phyloP scores from a whole-genome alignment of 2,329 filamentous ascomycete species.

The Nannizzia gypsea region DNA sequence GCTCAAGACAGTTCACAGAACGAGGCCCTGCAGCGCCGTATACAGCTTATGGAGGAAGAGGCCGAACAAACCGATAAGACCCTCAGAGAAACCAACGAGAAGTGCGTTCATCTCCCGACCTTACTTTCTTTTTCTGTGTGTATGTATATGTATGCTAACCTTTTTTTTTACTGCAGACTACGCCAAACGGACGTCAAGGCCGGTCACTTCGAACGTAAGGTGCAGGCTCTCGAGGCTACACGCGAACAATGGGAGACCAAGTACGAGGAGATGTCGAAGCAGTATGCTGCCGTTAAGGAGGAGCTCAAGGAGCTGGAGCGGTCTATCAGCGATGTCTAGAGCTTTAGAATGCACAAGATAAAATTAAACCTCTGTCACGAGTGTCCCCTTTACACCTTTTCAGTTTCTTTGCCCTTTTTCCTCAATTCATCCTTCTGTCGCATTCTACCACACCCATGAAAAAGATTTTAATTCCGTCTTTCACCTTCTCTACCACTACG shows the following conservation, averaged over 20 bases:
- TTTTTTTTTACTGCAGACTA: constrained; percentile 48
- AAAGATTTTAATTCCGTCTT: neutral
- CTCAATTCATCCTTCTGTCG: constrained; percentile 2
- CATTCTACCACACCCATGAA: neutral
- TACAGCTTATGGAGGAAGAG: constrained; percentile 96
- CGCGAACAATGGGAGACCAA: constrained; percentile 93
- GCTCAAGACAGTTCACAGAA: constrained; percentile 75
- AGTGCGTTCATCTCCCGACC: constrained; percentile 61
- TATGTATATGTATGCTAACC: constrained; percentile 1
- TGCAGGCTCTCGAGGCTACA: constrained; percentile 84
- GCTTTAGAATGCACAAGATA: neutral
- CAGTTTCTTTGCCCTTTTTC: neutral
- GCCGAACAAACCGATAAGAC: constrained; percentile 94
- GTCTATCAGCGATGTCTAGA: constrained; percentile 85
- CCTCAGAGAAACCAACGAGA: constrained; percentile 93
- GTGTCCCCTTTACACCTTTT: neutral
- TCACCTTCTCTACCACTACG: neutral
- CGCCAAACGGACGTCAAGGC: constrained; percentile 99
- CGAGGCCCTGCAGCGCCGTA: constrained; percentile 79
- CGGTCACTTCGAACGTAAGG: constrained; percentile 98
- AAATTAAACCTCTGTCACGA: neutral
- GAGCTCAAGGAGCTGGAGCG: constrained; percentile 81
- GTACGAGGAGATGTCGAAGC: constrained; percentile 95
- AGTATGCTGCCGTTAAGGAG: constrained; percentile 72
- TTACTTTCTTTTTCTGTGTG: neutral